Conservation (phyloP, 345 rosid genomes). For the Linum usitatissimum region DNA sequence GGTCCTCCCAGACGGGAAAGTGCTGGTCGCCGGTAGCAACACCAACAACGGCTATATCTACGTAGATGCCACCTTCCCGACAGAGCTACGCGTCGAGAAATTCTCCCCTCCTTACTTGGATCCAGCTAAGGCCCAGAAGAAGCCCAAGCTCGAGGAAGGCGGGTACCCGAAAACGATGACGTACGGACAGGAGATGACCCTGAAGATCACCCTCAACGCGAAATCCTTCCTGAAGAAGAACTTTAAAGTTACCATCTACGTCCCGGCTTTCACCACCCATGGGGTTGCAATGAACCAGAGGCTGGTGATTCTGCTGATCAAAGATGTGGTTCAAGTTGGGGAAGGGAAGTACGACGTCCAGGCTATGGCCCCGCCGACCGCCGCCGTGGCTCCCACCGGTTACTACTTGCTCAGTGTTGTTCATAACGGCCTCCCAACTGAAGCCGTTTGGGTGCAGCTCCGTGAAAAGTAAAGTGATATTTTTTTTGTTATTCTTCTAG, state of each 20-base stretch:
- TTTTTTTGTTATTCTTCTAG: too few species aligned
- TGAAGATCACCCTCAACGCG: neutral
- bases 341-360: neutral
- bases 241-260: conserved; percentile 1
- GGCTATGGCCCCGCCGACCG: neutral
- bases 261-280: neutral
- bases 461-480: too few species aligned
- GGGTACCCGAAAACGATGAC: neutral
- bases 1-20: neutral
- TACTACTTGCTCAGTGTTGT: conserved; percentile 1
- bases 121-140: neutral
- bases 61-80: conserved; percentile 1
- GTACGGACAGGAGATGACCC: neutral
- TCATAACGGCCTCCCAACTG: neutral
- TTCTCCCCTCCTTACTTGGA: conserved; percentile 1
- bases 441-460: neutral
- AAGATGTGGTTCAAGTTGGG: neutral
- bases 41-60: conserved; percentile 5
- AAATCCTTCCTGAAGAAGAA: neutral
- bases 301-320: neutral
- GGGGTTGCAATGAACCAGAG: conserved; percentile 6
- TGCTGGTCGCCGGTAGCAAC: conserved; percentile 2
- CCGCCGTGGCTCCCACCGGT: neutral
- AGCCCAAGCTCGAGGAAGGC: neutral
- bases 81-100: conserved; percentile 1